phyloP scores from a whole-genome alignment of 2,329 filamentous ascomycete species.

The Geosmithia putterillii region DNA sequence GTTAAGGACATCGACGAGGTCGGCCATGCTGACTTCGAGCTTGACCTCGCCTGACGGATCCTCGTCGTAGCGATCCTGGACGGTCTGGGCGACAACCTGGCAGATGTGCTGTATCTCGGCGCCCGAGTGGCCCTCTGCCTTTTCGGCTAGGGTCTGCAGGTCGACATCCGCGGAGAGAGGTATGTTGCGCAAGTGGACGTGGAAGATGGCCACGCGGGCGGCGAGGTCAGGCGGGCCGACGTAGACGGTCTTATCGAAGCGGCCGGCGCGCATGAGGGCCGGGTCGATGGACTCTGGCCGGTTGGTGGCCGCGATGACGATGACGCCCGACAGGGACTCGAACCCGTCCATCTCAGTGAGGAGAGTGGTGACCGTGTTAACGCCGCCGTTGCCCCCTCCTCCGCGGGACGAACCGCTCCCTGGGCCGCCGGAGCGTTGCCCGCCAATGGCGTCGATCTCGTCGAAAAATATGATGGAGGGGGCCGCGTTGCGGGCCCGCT shows the following conservation, averaged over 20 bases:
- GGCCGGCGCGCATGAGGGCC: slow-evolving; percentile 72
- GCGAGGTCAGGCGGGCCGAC: slow-evolving; percentile 66
- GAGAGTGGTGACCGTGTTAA: slow-evolving; percentile 81
- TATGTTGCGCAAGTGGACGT: slow-evolving; percentile 51
- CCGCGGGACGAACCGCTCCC: slow-evolving; percentile 15
- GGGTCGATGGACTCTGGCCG: slow-evolving; percentile 76
- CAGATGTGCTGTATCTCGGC: slow-evolving; percentile 60
- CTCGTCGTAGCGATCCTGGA: slow-evolving; percentile 22
- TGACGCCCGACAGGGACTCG: slow-evolving; percentile 68
- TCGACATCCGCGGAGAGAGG: slow-evolving; percentile 52
- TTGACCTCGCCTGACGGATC: slow-evolving; percentile 12
- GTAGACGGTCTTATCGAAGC: slow-evolving; percentile 77
- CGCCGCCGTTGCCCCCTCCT: slow-evolving; percentile 17
- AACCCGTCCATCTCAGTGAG: slow-evolving; percentile 96
- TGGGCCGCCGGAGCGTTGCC: slow-evolving; percentile 33
- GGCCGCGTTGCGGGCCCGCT: slow-evolving; percentile 70
- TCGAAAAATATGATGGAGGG: slow-evolving; percentile 96
- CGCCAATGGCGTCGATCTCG: slow-evolving; percentile 81
- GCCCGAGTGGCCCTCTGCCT: slow-evolving; percentile 70
- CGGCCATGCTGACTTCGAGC: slow-evolving; percentile 24
- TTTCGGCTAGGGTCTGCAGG: slow-evolving; percentile 45
- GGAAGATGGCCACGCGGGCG: slow-evolving; percentile 66
- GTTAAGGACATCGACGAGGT: slow-evolving; percentile 29
- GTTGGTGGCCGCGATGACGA: slow-evolving; percentile 86
- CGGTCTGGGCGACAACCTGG: slow-evolving; percentile 28